These are phyloP conservation scores for Neocatenulostroma microsporum DNA, from an alignment of 2,329 filamentous ascomycete genomes.

Conservation along the genomic window DNA sequence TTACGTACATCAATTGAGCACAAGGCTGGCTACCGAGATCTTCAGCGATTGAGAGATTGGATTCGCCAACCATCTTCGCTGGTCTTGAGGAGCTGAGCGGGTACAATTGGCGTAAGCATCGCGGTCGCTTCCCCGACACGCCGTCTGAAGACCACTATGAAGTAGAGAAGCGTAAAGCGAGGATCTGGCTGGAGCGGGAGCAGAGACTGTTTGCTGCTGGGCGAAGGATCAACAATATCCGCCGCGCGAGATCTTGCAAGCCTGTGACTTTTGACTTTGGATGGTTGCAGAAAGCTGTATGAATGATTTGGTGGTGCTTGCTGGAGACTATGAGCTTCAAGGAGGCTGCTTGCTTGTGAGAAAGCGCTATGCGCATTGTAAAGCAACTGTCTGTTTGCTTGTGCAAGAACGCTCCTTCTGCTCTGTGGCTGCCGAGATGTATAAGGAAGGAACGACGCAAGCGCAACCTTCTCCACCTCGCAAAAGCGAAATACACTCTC, in stretches of 20 bases:
- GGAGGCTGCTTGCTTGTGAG: too few species aligned
- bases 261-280: slow-evolving; percentile 24
- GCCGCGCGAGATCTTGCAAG: slow-evolving; percentile 11
- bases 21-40: slow-evolving; percentile 38
- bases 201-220: slow-evolving; percentile 28
- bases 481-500: too few species aligned
- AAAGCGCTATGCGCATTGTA: too few species aligned
- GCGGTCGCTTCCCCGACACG: slow-evolving; percentile 4
- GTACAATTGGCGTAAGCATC: neutral
- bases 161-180: slow-evolving; percentile 25
- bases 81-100: neutral
- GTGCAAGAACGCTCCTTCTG: too few species aligned
- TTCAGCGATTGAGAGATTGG: slow-evolving; percentile 7
- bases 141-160: slow-evolving; percentile 10
- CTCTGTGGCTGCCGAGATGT: too few species aligned
- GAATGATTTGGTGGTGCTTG: too few species aligned
- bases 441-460: too few species aligned
- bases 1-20: slow-evolving; percentile 34
- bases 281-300: slow-evolving; percentile 4
- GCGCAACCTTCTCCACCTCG: too few species aligned
- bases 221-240: slow-evolving; percentile 24
- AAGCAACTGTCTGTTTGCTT: too few species aligned
- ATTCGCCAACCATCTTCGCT: too few species aligned
- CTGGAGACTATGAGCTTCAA: too few species aligned
- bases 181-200: slow-evolving; percentile 30